Evolutionary conservation across 768 basidiomycete species (phyloP).

Genomic region (Phaeolepiota aurea): DNA sequence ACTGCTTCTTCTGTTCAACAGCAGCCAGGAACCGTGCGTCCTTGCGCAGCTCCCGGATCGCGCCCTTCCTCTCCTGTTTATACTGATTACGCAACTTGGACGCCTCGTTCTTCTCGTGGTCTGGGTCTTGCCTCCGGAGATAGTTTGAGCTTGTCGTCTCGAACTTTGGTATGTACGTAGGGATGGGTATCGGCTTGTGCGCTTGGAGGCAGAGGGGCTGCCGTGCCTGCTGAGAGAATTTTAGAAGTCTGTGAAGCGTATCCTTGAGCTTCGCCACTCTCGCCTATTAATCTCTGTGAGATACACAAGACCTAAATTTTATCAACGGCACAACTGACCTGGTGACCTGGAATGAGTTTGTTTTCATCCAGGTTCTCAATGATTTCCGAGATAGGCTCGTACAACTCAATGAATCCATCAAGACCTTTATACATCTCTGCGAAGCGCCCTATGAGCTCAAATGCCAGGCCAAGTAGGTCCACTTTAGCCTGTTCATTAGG

Average conservation of each 20-base stretch:
- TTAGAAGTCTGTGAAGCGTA: constrained; percentile 53
- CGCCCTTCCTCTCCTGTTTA: constrained; percentile 95
- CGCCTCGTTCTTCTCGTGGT: constrained; percentile 82
- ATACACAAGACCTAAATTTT: too few relatives aligned
- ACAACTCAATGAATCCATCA: constrained; percentile 82
- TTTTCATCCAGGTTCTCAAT: constrained; percentile 43
- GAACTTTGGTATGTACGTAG: constrained; percentile 91
- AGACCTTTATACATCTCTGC: constrained; percentile 72
- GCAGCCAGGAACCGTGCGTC: constrained; percentile 89
- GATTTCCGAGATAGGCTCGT: constrained; percentile 54
- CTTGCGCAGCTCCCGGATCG: constrained; percentile 92
- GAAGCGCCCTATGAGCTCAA: constrained; percentile 59
- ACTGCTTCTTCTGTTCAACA: constrained; percentile 78
- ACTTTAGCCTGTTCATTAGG: constrained; percentile 59
- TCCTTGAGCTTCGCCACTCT: constrained; percentile 37
- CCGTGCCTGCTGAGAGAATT: constrained; percentile 65
- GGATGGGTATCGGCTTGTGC: constrained; percentile 95
- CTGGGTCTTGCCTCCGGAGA: constrained; percentile 78
- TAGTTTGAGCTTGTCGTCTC: constrained; percentile 69
- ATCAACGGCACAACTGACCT: constrained; percentile 47
- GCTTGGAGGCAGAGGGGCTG: constrained; percentile 78
- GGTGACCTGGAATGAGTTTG: constrained; percentile 39
- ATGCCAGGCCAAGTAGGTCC: constrained; percentile 54
- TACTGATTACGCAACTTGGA: constrained; percentile 81
- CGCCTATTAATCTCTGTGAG: constrained; percentile 40